Evolutionary conservation across 2,329 filamentous ascomycete genomes (phyloP), one percentile per base, ranked within the genome.

Genomic region (Xylaria sp.): DNA sequence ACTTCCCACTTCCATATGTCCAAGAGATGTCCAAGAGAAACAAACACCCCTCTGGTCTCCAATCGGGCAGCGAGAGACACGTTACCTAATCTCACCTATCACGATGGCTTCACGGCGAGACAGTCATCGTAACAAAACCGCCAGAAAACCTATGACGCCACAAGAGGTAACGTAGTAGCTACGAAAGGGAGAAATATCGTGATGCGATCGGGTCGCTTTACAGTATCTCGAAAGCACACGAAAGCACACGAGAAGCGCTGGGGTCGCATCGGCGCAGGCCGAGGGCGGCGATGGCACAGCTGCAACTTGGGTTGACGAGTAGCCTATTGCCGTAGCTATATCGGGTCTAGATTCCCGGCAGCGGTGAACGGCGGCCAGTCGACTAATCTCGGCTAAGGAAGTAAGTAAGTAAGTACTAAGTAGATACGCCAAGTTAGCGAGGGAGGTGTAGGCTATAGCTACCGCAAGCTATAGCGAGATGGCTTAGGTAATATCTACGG

Each of bases 301-400:
- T 49, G 46, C 29, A 35, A 29, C 23, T 29, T 27, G 35, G 52
- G 35, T 7, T 29, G 10, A 29, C 31, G 43, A 44, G 56, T 63
- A 63, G 60, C 38, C 60, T 63, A 63, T 63, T n/a, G n/a, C n/a
- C n/a, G n/a, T n/a, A n/a, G n/a, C n/a, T 55, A 37, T 40, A 29
- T 17, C 29, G 35, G 56, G 56, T 48, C 40, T 37, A 55, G 52
- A 49, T 19, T 17, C 33, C 48, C 52, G 40, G 40, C 52, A 25
- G 56, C 56, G 56, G 60, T 59, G 56, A 56, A 38, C 29, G 31
- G 19, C 19, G 41, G 19, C 17, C 23, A 9, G 27, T n/a, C n/a
- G n/a, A n/a, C n/a, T 17, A 4, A 40, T 19, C 15, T 54, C 49
- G 41, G 48, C n/a, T n/a, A n/a, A n/a, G n/a, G n/a, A n/a, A n/a